phyloP scores from a whole-genome alignment of 306 rosid genomes.

The Sophora flavescens region DNA sequence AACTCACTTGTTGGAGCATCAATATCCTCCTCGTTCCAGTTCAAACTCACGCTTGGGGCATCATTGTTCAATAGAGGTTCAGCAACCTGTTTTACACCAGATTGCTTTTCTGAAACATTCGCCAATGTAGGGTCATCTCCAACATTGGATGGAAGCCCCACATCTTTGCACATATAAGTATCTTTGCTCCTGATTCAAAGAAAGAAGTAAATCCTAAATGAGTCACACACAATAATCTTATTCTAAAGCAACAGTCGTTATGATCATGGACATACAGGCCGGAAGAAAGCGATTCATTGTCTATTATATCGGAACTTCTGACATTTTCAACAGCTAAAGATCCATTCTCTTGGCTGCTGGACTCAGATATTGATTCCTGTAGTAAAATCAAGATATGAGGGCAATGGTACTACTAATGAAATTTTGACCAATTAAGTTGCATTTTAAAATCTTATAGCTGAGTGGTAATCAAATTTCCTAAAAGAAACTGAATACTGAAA shows the following conservation, averaged over 20 bases:
- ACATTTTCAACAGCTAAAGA: constrained; percentile 52
- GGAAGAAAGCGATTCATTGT: constrained; percentile 54
- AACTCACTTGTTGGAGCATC: constrained; percentile 91
- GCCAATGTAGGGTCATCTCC: constrained; percentile 50
- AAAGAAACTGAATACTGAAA: constrained; percentile 22
- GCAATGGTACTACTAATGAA: constrained; percentile 18
- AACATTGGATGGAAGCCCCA: constrained; percentile 48
- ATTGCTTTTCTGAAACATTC: constrained; percentile 49
- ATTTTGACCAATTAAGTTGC: constrained; percentile 26
- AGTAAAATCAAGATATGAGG: constrained; percentile 49
- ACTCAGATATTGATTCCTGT: constrained; percentile 74
- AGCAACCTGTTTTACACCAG: constrained; percentile 38
- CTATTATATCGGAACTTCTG: constrained; percentile 46
- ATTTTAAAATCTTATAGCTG: background rate
- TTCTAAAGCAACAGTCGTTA: constrained; percentile 16
- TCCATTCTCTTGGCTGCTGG: constrained; percentile 67
- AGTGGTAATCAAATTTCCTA: constrained; percentile 28
- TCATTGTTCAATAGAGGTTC: constrained; percentile 52
- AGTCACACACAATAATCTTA: constrained; percentile 37
- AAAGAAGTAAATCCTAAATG: constrained; percentile 36
- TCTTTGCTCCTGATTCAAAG: constrained; percentile 59
- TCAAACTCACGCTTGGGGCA: constrained; percentile 50
- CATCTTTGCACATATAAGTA: constrained; percentile 48
- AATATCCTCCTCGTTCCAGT: constrained; percentile 72
- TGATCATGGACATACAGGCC: constrained; percentile 57